Conservation (phyloP, 352 stramenopile species). For the Phytopythium vexans region DNA sequence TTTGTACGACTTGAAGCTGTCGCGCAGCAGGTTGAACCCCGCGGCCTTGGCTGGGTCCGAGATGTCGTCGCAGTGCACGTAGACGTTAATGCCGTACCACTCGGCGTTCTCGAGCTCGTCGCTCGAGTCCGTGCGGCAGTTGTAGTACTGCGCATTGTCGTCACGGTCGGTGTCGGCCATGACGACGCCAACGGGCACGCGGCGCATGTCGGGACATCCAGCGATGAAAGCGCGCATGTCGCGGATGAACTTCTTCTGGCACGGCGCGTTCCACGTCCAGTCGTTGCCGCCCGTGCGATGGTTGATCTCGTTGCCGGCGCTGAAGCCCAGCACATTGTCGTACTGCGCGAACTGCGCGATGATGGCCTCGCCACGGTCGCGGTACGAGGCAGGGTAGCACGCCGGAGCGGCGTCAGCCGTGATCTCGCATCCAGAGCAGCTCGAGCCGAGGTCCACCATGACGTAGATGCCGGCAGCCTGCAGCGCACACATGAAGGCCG, state of each 20-base stretch:
- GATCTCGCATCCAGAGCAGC: conserved; percentile 65
- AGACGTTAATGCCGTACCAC: conserved; percentile 87
- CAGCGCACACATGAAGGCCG: conserved; percentile 84
- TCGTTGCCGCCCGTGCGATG: conserved; percentile 42
- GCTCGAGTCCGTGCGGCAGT: conserved; percentile 57
- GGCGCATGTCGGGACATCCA: conserved; percentile 48
- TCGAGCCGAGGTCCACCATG: conserved; percentile 58
- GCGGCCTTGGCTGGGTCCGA: conserved; percentile 31
- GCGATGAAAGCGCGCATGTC: conserved; percentile 82
- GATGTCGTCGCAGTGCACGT: conserved; percentile 70
- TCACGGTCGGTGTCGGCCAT: conserved; percentile 61
- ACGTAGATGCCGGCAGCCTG: conserved; percentile 75
- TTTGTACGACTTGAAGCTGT: conserved; percentile 61
- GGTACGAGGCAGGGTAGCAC: conserved; percentile 68
- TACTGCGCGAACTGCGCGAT: conserved; percentile 82
- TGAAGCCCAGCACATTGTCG: conserved; percentile 80
- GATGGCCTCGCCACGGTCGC: conserved; percentile 72
- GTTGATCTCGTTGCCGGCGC: conserved; percentile 82
- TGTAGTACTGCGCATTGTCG: conserved; percentile 77
- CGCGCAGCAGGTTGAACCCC: conserved; percentile 57
- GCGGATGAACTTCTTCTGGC: conserved; percentile 87
- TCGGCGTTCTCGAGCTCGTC: conserved; percentile 72
- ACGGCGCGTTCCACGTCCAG: conserved; percentile 65
- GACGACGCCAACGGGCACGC: conserved; percentile 75
- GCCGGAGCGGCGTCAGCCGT: conserved; percentile 39